Base-by-base conservation (phyloP, 208 protist genomes). In the Acanthamoeba lenticulata region DNA sequence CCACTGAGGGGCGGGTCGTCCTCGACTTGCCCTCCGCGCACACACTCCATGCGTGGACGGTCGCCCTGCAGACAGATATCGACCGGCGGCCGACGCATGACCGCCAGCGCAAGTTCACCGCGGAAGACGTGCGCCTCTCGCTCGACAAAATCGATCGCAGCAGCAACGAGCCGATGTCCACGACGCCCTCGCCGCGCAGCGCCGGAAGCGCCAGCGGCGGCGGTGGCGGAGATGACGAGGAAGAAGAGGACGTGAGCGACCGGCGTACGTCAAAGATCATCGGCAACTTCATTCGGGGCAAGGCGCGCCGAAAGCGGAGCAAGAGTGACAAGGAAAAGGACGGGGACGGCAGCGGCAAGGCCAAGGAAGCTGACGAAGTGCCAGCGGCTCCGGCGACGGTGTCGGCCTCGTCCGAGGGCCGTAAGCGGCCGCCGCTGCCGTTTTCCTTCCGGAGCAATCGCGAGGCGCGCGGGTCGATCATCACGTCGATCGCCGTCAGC, bases 241-340 rank as follows among this genome's bases (percentile, higher is more conserved):
- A 38, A 2, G 67, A 44, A 24, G 77, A 86, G 9, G 77, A 86
- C 11, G 45, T 57, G 29, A 32, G 57, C 5, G 45, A 24, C 27
- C 27, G n/a, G n/a, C n/a, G 77, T 4, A 86, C 38, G 67, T 45
- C 32, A 36, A 79, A 79, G 40, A 29, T 86, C n/a, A n/a, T n/a
- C 19, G 45, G 77, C 13, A 86, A 27, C 77, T 86, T 86, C 77
- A 86, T 86, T 38, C 77, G 77, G 1, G 21, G 34, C 77, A 49
- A 57, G 34, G 40, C 77, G 3, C 77, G 77, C 32, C 77, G 77
- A 19, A 86, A 86, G 77, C 40, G 77, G 34, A 86, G 77, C 77
- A 24, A 38, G 29, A 86, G 77, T 44, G 77, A 86, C 44, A 86
- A 86, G 77, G 77, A 86, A 24, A 86, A 86, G 77, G 45, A 52